A percentile compares a stretch with the other conserved stretches of the same genome.
Conservation (phyloP, 768 basidiomycete species). For the Amanita muscaria region DNA sequence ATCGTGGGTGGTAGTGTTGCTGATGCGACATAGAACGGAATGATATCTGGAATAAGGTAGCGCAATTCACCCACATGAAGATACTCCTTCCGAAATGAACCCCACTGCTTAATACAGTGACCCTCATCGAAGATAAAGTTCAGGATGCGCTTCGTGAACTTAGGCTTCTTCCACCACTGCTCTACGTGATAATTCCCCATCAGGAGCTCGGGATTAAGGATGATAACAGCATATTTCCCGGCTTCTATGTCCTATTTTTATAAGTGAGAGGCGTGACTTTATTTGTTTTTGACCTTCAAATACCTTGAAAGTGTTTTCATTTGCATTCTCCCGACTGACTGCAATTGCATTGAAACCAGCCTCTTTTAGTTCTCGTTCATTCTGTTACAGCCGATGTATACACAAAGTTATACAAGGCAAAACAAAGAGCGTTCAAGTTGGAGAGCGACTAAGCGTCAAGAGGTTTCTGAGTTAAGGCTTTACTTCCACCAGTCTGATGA, state of each 20-base stretch:
- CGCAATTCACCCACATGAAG: slow-evolving; percentile 16
- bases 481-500: no score
- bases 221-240: not conserved
- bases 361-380: no score
- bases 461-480: no score
- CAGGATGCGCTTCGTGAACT: slow-evolving; percentile 10
- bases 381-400: no score
- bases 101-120: slow-evolving; percentile 33
- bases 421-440: no score
- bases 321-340: no score
- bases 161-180: not conserved
- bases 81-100: slow-evolving; percentile 28
- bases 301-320: no score
- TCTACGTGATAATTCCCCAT: not conserved
- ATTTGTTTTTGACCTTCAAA: no score
- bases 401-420: no score
- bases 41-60: slow-evolving; percentile 19
- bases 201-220: not conserved
- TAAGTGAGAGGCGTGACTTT: no score
- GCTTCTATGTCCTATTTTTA: not conserved
- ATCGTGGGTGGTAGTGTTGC: slow-evolving; percentile 24
- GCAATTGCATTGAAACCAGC: no score
- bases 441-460: no score
- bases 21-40: slow-evolving; percentile 24
- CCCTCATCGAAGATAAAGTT: slow-evolving; percentile 29